Conservation (phyloP, 1,284 basidiomycete species). For the Ceratorhiza oryzae-sativae region DNA sequence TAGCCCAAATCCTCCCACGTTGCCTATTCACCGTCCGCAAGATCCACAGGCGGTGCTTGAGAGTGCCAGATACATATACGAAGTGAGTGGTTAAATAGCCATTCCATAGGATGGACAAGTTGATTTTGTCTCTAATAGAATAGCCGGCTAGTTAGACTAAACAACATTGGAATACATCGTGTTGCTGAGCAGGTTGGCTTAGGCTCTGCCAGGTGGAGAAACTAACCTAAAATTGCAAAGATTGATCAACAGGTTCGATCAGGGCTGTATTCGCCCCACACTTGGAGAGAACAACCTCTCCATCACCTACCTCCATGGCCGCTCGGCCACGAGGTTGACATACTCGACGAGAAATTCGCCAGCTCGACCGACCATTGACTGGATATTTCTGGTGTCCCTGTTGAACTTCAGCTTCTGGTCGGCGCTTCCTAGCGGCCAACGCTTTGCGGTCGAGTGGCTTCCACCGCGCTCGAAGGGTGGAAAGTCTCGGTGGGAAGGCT, state of each 20-base stretch:
- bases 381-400: constrained; percentile 84
- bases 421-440: constrained; percentile 55
- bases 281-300: constrained; percentile 78
- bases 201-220: not conserved
- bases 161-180: constrained; percentile 17
- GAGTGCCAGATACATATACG: constrained; percentile 21
- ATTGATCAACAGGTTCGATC: constrained; percentile 63
- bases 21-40: constrained; percentile 3
- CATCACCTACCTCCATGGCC: constrained; percentile 73
- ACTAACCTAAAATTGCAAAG: constrained; percentile 50
- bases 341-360: constrained; percentile 57
- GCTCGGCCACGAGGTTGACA: constrained; percentile 50
- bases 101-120: not conserved
- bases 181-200: constrained; percentile 31
- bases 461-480: constrained; percentile 50
- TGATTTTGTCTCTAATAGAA: not conserved
- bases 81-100: constrained; percentile 6
- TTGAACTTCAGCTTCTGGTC: constrained; percentile 91
- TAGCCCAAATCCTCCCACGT: not conserved
- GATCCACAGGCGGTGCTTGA: constrained; percentile 29
- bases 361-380: constrained; percentile 68
- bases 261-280: constrained; percentile 74
- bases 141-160: constrained; percentile 25
- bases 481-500: constrained; percentile 67
- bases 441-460: constrained; percentile 76